Conservation (phyloP, 2,329 filamentous ascomycete genomes). For the Pochonia chlamydosporia region DNA sequence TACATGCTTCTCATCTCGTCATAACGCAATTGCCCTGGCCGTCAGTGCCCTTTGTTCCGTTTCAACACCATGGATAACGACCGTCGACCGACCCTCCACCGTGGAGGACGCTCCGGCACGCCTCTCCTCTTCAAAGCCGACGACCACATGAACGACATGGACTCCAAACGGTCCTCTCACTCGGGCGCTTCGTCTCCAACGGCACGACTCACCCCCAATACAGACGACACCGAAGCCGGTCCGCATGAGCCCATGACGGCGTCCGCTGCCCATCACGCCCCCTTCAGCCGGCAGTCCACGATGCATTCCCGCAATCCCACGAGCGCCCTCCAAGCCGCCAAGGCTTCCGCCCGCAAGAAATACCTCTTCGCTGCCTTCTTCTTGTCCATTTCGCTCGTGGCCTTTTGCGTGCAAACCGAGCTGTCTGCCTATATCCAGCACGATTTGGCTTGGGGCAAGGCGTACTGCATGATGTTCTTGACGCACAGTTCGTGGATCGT, state of each 20-base stretch:
- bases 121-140: conserved; percentile 15
- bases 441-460: conserved; percentile 89
- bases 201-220: conserved; percentile 16
- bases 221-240: conserved; percentile 18
- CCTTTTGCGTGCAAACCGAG: conserved; percentile 93
- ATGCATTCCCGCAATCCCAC: conserved; percentile 76
- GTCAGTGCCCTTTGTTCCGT: not conserved
- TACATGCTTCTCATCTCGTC: not conserved
- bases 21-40: not conserved
- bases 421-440: conserved; percentile 93
- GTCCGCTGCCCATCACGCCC: conserved; percentile 8
- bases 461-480: conserved; percentile 99
- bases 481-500: conserved; percentile 93
- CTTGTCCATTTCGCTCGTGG: conserved; percentile 72
- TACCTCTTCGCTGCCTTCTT: conserved; percentile 87
- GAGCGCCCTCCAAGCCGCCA: conserved; percentile 22
- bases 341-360: conserved; percentile 59
- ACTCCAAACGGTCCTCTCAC: conserved; percentile 16
- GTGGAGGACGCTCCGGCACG: conserved; percentile 11
- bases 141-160: conserved; percentile 14
- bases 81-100: conserved; percentile 9
- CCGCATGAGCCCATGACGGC: conserved; percentile 1
- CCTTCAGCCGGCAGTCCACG: conserved; percentile 47
- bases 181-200: conserved; percentile 17
- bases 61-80: conserved; percentile 6